Evolutionary conservation across 805 yeast genomes (phyloP).

Genomic region (Barnettozyma salicaria): DNA sequence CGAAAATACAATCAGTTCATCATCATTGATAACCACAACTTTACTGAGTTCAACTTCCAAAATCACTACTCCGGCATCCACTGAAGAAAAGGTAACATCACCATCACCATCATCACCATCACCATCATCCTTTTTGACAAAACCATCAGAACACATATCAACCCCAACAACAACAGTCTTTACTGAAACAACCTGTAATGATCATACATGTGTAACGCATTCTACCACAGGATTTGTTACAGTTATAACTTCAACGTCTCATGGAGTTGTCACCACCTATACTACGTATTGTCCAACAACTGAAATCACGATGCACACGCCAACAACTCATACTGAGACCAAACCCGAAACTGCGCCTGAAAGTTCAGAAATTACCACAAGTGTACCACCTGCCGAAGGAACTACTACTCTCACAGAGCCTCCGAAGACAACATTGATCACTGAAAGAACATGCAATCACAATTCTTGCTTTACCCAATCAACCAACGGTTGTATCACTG

Average conservation of each 20-base stretch:
- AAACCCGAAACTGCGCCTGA: conserved; percentile 13
- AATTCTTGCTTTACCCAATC: conserved; percentile 29
- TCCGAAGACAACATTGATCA: conserved; percentile 33
- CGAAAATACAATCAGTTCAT: no score
- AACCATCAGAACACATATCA: no score
- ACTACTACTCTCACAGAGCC: no score
- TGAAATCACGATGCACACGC: no score
- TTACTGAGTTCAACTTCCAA: not conserved
- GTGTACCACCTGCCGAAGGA: no score
- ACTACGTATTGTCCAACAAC: conserved; percentile 16
- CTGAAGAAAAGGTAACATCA: no score
- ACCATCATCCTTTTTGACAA: no score
- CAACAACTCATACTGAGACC: no score
- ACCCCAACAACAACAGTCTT: conserved; percentile 2
- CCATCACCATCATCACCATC: not conserved
- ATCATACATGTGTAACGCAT: conserved; percentile 28
- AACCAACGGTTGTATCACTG: conserved; percentile 30
- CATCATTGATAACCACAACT: not conserved
- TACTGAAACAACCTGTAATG: conserved; percentile 21
- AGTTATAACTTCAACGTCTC: conserved; percentile 25
- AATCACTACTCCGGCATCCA: conserved; percentile 1
- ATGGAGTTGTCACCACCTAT: conserved; percentile 4
- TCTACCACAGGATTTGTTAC: conserved; percentile 24
- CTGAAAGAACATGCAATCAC: conserved; percentile 31
- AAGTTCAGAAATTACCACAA: no score